Conservation (phyloP, 2,329 filamentous ascomycete species). For the Stachybotrys chlorohalonatus region DNA sequence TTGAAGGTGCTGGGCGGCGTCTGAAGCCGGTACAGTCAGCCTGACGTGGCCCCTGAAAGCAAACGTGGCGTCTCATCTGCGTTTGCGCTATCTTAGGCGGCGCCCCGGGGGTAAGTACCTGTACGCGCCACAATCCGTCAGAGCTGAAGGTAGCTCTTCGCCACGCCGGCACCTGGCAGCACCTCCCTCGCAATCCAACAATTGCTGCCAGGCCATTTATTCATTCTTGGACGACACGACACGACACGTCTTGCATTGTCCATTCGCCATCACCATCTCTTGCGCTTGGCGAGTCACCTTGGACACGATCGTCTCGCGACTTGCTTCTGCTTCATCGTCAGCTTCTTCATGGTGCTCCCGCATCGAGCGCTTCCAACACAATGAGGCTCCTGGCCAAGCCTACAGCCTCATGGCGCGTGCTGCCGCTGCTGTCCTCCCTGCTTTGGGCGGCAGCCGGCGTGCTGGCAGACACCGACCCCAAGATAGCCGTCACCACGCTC, state of each 20-base stretch:
- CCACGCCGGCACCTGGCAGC: background rate
- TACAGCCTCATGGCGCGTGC: constrained; percentile 36
- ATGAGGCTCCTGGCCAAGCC: constrained; percentile 46
- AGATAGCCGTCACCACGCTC: constrained; percentile 57
- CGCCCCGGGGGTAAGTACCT: background rate
- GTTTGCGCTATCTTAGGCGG: background rate
- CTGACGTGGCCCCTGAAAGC: background rate
- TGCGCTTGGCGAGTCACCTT: too few relatives aligned
- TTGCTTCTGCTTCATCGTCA: background rate
- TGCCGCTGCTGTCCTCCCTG: constrained; percentile 37
- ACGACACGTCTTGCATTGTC: background rate
- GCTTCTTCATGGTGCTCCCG: constrained; percentile 33
- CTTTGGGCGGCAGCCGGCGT: constrained; percentile 32
- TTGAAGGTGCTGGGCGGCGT: too few relatives aligned
- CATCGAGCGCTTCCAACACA: constrained; percentile 27
- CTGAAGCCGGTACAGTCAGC: background rate
- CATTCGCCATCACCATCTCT: background rate
- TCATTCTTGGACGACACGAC: too few relatives aligned
- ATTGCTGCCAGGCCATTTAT: too few relatives aligned
- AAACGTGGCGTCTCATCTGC: background rate
- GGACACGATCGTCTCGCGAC: background rate
- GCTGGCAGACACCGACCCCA: constrained; percentile 54
- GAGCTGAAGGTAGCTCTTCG: background rate
- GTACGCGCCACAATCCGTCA: background rate
- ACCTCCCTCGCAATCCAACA: too few relatives aligned